Evolutionary conservation across 176 grass and related monocot species (phyloP).

Genomic region (Triticum timopheevii): DNA sequence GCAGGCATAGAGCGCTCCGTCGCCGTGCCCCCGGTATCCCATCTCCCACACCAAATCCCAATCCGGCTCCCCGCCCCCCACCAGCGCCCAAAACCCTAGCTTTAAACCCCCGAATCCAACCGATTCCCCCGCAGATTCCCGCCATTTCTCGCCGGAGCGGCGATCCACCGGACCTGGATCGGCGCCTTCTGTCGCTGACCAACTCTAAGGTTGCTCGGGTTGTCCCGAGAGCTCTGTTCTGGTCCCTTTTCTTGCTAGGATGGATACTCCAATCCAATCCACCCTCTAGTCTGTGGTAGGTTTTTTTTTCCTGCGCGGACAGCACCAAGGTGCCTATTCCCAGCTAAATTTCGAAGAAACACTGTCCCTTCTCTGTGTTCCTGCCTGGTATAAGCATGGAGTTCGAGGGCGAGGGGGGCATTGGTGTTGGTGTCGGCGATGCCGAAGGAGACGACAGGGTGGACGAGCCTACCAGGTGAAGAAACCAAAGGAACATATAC

Average conservation of each 20-base stretch:
- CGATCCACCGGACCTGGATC: neutral
- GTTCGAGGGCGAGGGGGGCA: conserved; percentile 44
- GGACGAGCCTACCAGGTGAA: conserved; percentile 57
- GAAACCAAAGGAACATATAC: neutral
- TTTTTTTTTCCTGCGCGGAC: neutral
- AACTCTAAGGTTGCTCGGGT: neutral
- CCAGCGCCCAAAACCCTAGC: conserved; percentile 14
- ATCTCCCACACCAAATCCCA: conserved; percentile 27
- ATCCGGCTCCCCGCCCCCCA: neutral
- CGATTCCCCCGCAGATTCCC: conserved; percentile 1
- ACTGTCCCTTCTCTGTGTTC: neutral
- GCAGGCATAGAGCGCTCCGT: conserved; percentile 8
- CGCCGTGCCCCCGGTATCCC: neutral
- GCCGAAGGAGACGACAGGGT: conserved; percentile 39
- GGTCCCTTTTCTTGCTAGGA: neutral
- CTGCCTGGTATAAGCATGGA: conserved; percentile 35
- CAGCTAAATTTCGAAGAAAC: neutral
- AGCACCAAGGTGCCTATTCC: neutral
- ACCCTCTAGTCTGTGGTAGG: neutral
- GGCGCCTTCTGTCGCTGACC: neutral
- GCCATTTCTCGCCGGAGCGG: conserved; percentile 9
- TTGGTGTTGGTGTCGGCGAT: conserved; percentile 3
- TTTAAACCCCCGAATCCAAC: conserved; percentile 16
- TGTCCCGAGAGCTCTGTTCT: neutral
- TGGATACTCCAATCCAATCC: neutral